Base-by-base conservation (phyloP, 2,329 filamentous ascomycete species). In the Thermomyces lanuginosus region DNA sequence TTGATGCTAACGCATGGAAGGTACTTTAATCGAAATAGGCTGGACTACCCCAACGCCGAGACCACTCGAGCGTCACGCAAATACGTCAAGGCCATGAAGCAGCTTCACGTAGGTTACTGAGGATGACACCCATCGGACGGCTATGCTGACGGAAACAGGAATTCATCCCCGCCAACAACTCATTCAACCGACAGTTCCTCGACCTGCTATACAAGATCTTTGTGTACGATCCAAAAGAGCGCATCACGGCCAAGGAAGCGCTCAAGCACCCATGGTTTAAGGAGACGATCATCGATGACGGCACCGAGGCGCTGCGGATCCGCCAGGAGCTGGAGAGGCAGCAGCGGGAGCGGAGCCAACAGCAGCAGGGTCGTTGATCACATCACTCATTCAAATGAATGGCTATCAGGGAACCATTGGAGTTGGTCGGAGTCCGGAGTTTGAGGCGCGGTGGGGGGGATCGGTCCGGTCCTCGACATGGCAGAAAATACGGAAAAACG, bases 61-160 rank as follows among this genome's bases (percentile, higher is more conserved):
- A 76, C 71, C 1, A 66, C 68, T 8, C 66, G 68, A 36, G 66
- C 69, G 13, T 74, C 69, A 12, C 63, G 61, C 39, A 75, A 73
- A 51, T 76, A 74, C 41, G 71, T 76, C 33, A 67, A 67, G 40
- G 69, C 67, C n/a, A 76, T 76, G 71, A 75, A 73, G 51, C 61
- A 60, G 36, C 53, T 72, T 28, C 56, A 60, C 29, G 67, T 72
- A 60, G 40, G 64, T 32, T 5, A 19, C 10, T 7, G 10, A 6
- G 15, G 10, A 11, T 23, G 6, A 11, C 6, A 5, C 21, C 21
- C 21, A n/a, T 10, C 7, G 6, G 10, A 24, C 14, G 9, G 1
- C 5, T 24, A 24, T 16, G 6, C 27, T 20, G 21, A 21, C 22
- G 14, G 19, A 6, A 10, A 5, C 14, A 76, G 64, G 69, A 74